Evolutionary conservation across 1,284 basidiomycete species (phyloP).

Genomic region (Lentinula novae-zelandiae): DNA sequence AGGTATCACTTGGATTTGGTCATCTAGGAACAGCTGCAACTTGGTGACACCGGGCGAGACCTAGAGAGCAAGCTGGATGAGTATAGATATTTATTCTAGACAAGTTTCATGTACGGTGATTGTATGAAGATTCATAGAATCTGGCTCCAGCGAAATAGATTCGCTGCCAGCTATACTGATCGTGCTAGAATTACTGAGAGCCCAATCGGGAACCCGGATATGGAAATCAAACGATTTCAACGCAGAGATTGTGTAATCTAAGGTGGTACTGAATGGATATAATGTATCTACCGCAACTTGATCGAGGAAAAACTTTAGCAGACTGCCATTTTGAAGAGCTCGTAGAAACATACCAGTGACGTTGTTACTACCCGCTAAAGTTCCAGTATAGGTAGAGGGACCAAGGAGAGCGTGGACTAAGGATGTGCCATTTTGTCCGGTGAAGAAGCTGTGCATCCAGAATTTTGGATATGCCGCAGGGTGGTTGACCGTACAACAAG

Average conservation of each 20-base stretch:
- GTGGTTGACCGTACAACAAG: conserved; percentile 39
- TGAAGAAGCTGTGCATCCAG: conserved; percentile 36
- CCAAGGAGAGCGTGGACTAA: conserved; percentile 34
- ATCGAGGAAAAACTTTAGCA: conserved; percentile 8
- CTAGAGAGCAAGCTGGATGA: conserved; percentile 15
- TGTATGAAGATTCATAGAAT: conserved; percentile 27
- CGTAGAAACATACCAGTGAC: conserved; percentile 25
- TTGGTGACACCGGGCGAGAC: conserved; percentile 26
- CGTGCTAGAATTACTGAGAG: conserved; percentile 29
- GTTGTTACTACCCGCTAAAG: conserved; percentile 25
- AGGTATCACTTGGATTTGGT: conserved; percentile 29
- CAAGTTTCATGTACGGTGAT: conserved; percentile 20
- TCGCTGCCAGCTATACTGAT: conserved; percentile 27
- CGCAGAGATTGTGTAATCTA: conserved; percentile 31
- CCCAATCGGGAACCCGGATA: conserved; percentile 34
- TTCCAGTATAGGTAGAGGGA: conserved; percentile 30
- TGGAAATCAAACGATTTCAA: conserved; percentile 29
- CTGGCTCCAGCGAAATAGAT: conserved; percentile 19
- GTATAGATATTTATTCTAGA: background rate
- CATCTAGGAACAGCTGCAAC: conserved; percentile 26
- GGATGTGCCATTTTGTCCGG: conserved; percentile 23
- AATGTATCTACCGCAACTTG: conserved; percentile 30
- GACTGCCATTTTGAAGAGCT: background rate
- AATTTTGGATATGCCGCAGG: conserved; percentile 37
- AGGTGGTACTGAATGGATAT: conserved; percentile 32